Conservation (phyloP, 2,329 filamentous ascomycete genomes). For the Pleoardoris graminearum region DNA sequence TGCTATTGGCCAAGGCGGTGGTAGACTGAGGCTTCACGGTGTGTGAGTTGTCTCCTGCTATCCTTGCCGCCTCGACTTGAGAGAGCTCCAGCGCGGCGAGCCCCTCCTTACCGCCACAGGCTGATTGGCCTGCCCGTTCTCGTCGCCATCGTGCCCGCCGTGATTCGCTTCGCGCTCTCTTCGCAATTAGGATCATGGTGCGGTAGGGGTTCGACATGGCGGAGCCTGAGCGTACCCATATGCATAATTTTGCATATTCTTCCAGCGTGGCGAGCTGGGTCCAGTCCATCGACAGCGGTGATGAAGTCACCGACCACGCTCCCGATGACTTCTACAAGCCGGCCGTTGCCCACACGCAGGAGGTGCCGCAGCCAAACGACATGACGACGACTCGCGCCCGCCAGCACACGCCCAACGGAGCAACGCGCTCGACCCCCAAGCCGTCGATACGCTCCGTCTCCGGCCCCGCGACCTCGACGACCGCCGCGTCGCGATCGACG, state of each 20-base stretch:
- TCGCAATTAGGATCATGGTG: constrained; percentile 33
- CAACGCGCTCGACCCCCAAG: constrained; percentile 29
- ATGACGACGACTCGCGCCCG: constrained; percentile 32
- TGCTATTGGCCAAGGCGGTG: constrained; percentile 27
- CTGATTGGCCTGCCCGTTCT: constrained; percentile 30
- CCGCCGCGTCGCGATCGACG: constrained; percentile 19
- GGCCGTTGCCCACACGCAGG: constrained; percentile 20
- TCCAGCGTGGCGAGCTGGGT: constrained; percentile 40
- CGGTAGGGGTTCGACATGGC: constrained; percentile 34
- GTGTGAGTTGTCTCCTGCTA: constrained; percentile 34
- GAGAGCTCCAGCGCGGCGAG: constrained; percentile 23
- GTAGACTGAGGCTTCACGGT: constrained; percentile 24
- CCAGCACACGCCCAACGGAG: constrained; percentile 32
- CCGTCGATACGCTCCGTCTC: constrained; percentile 35
- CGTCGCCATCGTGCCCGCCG: constrained; percentile 21
- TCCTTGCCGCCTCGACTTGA: constrained; percentile 32
- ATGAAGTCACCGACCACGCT: constrained; percentile 22
- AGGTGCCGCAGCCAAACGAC: constrained; percentile 19
- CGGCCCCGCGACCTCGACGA: constrained; percentile 32
- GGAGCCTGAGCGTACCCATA: constrained; percentile 30
- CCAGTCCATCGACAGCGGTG: constrained; percentile 32
- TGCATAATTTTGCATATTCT: constrained; percentile 38
- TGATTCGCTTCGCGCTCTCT: constrained; percentile 28
- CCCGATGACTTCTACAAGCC: constrained; percentile 41
- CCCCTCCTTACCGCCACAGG: constrained; percentile 23